Evolutionary conservation across 2,329 filamentous ascomycete species (phyloP).

Genomic region (Fusarium abutilonis): DNA sequence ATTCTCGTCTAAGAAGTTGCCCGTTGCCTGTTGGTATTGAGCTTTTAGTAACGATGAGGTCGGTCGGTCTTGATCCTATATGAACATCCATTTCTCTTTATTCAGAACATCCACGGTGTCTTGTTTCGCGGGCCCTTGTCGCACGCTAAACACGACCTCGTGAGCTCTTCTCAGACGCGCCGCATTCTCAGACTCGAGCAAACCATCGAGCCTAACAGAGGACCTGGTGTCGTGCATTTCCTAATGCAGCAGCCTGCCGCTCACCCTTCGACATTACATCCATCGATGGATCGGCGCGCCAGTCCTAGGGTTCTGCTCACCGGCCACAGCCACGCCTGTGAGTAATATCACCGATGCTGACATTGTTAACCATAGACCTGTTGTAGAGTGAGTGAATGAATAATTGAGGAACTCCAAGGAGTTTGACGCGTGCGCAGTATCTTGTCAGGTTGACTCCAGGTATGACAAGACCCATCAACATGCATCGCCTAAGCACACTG

Average conservation of each 20-base stretch:
- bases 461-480: constrained; percentile 31
- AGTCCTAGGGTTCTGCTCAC: constrained; percentile 39
- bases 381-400: constrained; percentile 8
- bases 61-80: constrained; percentile 17
- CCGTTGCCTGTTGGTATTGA: background rate
- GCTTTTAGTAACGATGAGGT: constrained; percentile 20
- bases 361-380: constrained; percentile 15
- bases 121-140: constrained; percentile 22
- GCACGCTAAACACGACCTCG: constrained; percentile 43
- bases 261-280: constrained; percentile 43
- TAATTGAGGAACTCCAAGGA: constrained; percentile 1
- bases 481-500: constrained; percentile 17
- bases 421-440: constrained; percentile 2
- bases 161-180: constrained; percentile 39
- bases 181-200: constrained; percentile 36
- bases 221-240: constrained; percentile 42
- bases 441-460: background rate
- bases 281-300: constrained; percentile 41
- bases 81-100: constrained; percentile 8
- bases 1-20: constrained; percentile 2
- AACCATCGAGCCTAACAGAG: constrained; percentile 31
- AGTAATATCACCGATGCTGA: constrained; percentile 40
- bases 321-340: constrained; percentile 42
- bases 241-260: constrained; percentile 42
- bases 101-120: constrained; percentile 9